These are phyloP conservation scores for Eutrema heterophyllum DNA, from an alignment of 345 rosid species.

Conservation along the genomic window DNA sequence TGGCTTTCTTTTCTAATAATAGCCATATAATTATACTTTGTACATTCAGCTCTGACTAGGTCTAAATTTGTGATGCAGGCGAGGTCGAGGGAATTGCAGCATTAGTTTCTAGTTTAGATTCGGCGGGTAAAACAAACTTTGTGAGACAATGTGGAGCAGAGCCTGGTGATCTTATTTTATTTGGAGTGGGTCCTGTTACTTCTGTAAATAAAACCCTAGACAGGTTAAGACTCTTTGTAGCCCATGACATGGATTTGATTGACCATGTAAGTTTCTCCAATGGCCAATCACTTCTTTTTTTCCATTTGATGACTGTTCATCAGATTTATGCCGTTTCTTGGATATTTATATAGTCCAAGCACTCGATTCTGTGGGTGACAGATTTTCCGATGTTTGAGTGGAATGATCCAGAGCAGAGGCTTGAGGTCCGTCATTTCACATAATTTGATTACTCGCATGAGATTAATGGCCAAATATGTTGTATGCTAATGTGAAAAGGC, in stretches of 20 bases:
- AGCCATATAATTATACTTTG: background rate
- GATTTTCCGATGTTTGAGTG: conserved; percentile 99
- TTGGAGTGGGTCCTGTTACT: conserved; percentile 73
- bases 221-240: conserved; percentile 64
- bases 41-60: background rate
- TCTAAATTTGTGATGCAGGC: conserved; percentile 21
- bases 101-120: conserved; percentile 67
- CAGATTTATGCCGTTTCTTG: conserved; percentile 9
- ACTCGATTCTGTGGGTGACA: conserved; percentile 92
- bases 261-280: conserved; percentile 55
- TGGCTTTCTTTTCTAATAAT: background rate
- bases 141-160: conserved; percentile 60
- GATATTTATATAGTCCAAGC: conserved; percentile 52
- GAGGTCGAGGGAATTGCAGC: conserved; percentile 79
- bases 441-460: conserved; percentile 4
- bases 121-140: conserved; percentile 39
- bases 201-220: conserved; percentile 79
- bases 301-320: background rate
- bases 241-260: conserved; percentile 68
- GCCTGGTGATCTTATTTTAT: conserved; percentile 85
- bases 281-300: background rate
- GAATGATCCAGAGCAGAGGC: conserved; percentile 81
- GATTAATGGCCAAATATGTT: background rate
- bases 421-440: conserved; percentile 58
- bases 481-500: conserved; percentile 6